These are phyloP conservation scores for Austroboletus niveus DNA, from an alignment of 1,284 basidiomycete genomes.

Conservation along the genomic window DNA sequence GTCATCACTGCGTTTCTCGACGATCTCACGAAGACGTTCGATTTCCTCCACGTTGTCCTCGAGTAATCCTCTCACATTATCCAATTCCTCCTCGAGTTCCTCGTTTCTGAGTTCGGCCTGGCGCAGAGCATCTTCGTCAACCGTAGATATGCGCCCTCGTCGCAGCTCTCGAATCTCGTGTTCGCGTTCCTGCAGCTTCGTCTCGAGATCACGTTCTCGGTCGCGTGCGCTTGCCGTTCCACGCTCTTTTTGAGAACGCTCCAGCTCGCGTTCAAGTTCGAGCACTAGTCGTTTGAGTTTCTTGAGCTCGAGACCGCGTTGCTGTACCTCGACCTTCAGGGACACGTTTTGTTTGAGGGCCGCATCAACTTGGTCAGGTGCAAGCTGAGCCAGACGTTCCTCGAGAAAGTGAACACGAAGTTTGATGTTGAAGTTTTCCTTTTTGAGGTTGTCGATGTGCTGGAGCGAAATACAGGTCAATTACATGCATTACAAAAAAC, in stretches of 20 bases:
- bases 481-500: neutral
- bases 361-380: conserved; percentile 89
- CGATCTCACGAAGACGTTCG: conserved; percentile 60
- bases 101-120: conserved; percentile 58
- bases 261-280: conserved; percentile 79
- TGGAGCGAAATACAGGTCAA: conserved; percentile 29
- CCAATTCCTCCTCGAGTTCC: conserved; percentile 70
- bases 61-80: conserved; percentile 59
- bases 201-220: conserved; percentile 69
- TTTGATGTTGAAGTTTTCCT: conserved; percentile 94
- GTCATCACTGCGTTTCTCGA: conserved; percentile 52
- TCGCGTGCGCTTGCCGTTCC: conserved; percentile 46
- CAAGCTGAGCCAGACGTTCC: conserved; percentile 83
- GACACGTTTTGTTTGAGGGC: conserved; percentile 93
- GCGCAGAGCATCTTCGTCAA: conserved; percentile 49
- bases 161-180: conserved; percentile 64
- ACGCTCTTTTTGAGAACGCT: conserved; percentile 60
- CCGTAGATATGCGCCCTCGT: conserved; percentile 40
- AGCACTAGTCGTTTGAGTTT: conserved; percentile 86
- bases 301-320: conserved; percentile 90
- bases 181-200: conserved; percentile 66
- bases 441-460: conserved; percentile 93
- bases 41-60: conserved; percentile 79
- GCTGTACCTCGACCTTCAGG: conserved; percentile 91
- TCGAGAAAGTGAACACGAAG: conserved; percentile 92